phyloP scores from a whole-genome alignment of 306 rosid species.

The Castanopsis chinensis region DNA sequence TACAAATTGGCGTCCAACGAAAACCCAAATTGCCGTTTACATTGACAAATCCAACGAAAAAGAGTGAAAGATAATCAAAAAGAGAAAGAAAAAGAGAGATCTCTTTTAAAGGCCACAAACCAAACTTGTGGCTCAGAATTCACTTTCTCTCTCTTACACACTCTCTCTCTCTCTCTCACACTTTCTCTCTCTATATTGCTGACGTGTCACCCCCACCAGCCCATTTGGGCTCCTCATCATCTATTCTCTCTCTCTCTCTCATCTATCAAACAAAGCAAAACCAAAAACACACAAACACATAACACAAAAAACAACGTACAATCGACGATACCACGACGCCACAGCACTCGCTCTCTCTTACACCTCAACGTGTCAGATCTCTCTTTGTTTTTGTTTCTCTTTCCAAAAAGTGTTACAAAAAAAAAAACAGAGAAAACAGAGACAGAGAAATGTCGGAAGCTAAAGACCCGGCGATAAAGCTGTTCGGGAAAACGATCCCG shows the following conservation, averaged over 20 bases:
- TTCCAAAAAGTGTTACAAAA: not conserved
- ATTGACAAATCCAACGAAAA: not conserved
- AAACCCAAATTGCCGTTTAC: not conserved
- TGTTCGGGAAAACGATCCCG: conserved; percentile 59
- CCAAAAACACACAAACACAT: too few species aligned
- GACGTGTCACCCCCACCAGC: conserved; percentile 37
- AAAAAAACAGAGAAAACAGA: not conserved
- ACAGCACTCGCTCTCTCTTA: not conserved
- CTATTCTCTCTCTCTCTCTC: too few species aligned
- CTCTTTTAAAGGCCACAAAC: conserved; percentile 38
- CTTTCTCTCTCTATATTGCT: not conserved
- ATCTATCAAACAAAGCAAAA: too few species aligned
- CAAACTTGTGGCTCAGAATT: conserved; percentile 52
- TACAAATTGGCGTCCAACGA: too few species aligned
- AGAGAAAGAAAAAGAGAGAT: not conserved
- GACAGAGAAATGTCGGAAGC: conserved; percentile 47
- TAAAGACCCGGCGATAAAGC: conserved; percentile 67
- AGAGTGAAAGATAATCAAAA: conserved; percentile 1
- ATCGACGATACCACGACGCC: conserved; percentile 13
- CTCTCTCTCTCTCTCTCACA: not conserved
- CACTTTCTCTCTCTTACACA: not conserved
- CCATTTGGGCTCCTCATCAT: not conserved
- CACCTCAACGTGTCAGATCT: conserved; percentile 13
- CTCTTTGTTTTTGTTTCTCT: conserved; percentile 15
- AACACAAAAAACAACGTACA: not conserved